A percentile compares a stretch with the other conserved stretches of the same genome.
Conservation (phyloP, 441 rosid genomes). For the Pelargonium cotyledonis region DNA sequence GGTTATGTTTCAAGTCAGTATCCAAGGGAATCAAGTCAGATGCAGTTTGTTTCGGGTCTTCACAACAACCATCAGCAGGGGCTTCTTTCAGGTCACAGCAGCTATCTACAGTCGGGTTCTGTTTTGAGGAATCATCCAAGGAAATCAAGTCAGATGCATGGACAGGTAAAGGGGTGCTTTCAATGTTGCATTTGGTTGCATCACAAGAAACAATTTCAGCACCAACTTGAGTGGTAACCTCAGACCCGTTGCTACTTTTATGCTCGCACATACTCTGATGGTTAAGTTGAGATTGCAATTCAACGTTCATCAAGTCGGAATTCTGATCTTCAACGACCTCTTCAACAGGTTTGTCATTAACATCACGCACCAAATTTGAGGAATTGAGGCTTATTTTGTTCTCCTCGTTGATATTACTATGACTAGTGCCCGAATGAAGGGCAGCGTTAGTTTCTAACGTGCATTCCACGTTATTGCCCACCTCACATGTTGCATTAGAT, state of each 20-base stretch:
- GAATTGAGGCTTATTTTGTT: neutral
- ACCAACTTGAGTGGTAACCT: too few species aligned
- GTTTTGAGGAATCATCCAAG: too few species aligned
- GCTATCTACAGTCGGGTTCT: constrained; percentile 6
- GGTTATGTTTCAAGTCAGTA: too few species aligned
- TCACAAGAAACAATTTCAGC: too few species aligned
- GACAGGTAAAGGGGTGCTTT: too few species aligned
- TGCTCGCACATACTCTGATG: too few species aligned
- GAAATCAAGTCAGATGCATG: too few species aligned
- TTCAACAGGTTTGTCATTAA: constrained; percentile 15
- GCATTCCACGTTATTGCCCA: constrained; percentile 14
- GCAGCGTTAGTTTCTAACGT: neutral
- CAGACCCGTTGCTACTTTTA: too few species aligned
- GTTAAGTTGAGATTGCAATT: neutral
- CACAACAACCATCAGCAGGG: constrained; percentile 1
- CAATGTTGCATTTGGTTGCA: too few species aligned
- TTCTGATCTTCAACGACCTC: neutral
- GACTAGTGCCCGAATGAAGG: neutral
- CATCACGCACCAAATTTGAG: constrained; percentile 13
- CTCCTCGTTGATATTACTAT: neutral
- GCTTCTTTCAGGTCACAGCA: neutral
- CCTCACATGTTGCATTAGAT: constrained; percentile 24
- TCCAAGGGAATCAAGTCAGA: neutral
- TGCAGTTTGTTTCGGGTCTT: constrained; percentile 12
- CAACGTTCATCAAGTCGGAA: neutral